phyloP scores from a whole-genome alignment of 371 early-diverging fungal species.

The Lichtheimia hyalospora region DNA sequence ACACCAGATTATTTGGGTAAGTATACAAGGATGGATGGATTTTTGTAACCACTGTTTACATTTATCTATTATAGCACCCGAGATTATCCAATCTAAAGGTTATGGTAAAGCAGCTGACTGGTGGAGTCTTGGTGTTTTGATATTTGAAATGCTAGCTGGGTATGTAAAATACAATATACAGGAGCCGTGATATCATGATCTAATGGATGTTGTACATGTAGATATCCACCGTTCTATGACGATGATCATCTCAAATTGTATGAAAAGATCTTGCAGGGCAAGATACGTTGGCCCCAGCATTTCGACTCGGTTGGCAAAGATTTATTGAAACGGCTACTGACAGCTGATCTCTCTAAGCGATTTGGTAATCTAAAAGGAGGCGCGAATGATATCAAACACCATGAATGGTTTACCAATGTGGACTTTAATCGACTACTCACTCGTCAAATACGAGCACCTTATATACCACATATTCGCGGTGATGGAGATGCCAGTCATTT shows the following conservation, averaged over 20 bases:
- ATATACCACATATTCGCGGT: slow-evolving; percentile 80
- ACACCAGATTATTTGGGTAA: slow-evolving; percentile 93
- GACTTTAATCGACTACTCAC: slow-evolving; percentile 84
- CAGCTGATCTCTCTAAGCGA: slow-evolving; percentile 87
- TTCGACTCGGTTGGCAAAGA: slow-evolving; percentile 91
- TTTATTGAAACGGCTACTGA: slow-evolving; percentile 84
- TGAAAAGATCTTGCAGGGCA: slow-evolving; percentile 91
- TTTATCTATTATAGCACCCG: slow-evolving; percentile 95
- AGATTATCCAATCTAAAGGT: slow-evolving; percentile 95
- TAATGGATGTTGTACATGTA: slow-evolving; percentile 27
- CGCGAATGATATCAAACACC: slow-evolving; percentile 87
- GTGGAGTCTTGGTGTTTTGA: slow-evolving; percentile 97
- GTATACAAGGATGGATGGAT: neutral
- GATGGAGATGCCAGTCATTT: slow-evolving; percentile 96
- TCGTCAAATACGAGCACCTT: slow-evolving; percentile 85
- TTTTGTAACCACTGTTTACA: no score
- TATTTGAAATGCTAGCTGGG: slow-evolving; percentile 63
- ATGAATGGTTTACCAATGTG: slow-evolving; percentile 94
- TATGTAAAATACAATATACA: no score
- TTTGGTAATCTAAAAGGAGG: slow-evolving; percentile 93
- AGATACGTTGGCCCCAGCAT: slow-evolving; percentile 85
- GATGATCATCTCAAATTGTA: slow-evolving; percentile 94
- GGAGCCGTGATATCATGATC: neutral
- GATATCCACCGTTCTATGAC: slow-evolving; percentile 97
- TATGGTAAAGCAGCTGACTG: slow-evolving; percentile 97